Base-by-base conservation (phyloP, 495 filamentous ascomycete species). In the Apiosordaria backusii region DNA sequence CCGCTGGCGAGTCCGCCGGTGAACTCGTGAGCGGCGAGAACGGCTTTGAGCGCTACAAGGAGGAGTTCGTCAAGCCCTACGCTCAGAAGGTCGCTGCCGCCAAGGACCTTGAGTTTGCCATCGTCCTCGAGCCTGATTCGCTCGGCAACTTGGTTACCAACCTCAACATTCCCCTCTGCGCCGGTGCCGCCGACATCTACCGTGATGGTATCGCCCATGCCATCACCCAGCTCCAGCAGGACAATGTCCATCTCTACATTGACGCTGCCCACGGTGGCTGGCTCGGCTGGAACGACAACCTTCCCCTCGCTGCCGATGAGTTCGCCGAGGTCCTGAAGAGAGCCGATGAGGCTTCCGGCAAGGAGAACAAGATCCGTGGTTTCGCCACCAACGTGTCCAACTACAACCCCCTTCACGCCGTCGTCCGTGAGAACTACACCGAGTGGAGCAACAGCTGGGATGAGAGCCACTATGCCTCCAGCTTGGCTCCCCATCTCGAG, bases 281-380 rank as follows among this genome's bases (percentile, higher is more conserved):
- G 90, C 81, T 92, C 18, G 90, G 90, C 57, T 93, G 90, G 90
- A 74, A 83, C n/a, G 89, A 84, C 50, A 92, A 92, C 78, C 79
- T 92, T 60, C 61, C 62, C 24, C 67, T 73, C 4, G 89, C 88
- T 2, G 90, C 89, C 25, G 72, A 81, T 61, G 77, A 66, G 61
- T 69, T 83, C 70, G 85, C 80, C 19, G 60, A 78, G 16, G 80
- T 92, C 19, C 88, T 89, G 78, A 84, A 81, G 60, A 73, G 82
- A 50, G 86, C 89, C 29, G 59, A 61, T n/a, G 29, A n/a, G 25
- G 24, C 59, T 22, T 25, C 27, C 4, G 45, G 74, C 82, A 21
- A 63, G 25, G 40, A 50, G 61, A 73, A 67, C 60, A 70, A 67
- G 62, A 70, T 92, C 60, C 86, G 89, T 65, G 90, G 90, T 58